Evolutionary conservation across 2,329 filamentous ascomycete genomes (phyloP), one percentile per base, ranked within the genome.

Genomic region (Fusarium avenaceum): DNA sequence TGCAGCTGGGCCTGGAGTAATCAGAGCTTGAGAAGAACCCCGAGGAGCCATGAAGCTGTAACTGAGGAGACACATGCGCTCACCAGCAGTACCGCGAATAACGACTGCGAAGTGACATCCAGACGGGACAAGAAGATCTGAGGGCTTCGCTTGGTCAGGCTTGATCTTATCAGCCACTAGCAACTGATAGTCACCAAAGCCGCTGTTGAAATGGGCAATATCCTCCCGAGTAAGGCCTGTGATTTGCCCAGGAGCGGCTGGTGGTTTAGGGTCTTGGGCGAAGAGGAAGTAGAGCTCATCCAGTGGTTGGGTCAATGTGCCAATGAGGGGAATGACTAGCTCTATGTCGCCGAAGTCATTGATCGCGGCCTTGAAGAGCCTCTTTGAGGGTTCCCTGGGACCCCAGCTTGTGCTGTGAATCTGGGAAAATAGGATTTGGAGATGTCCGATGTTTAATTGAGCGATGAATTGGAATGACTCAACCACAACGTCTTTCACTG

Each of bases 361-460:
- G 11, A 56, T 56, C 4, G 35, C 56, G 35, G 53, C 28, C 65
- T 72, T 61, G 44, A 72, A 60, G 4, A 72, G 28, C 4, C 70
- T 46, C 38, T 73, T 73, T 2, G 71, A 67, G 4, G 70, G 68
- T n/a, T 33, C 40, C 1, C 17, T 60, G 6, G 63, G 7, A 0
- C 10, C 44, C 69, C 64, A 69, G 7, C 24, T 24, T 24, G 22
- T 22, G 4, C 22, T 22, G 22, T 22, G 22, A 4, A 22, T 22
- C 4, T 22, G 22, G 6, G 22, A 22, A 5, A 22, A 22, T 4
- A 22, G 22, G 22, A 22, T 22, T 6, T 22, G 22, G 4, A 22
- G 22, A 5, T 22, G 22, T 22, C 22, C 22, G 22, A 22, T 22
- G 22, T 22, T 22, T 22, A 22, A 22, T 22, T 22, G 22, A 22